Base-by-base conservation (phyloP, 75 land plant species). In the Selaginella tamariscina region DNA sequence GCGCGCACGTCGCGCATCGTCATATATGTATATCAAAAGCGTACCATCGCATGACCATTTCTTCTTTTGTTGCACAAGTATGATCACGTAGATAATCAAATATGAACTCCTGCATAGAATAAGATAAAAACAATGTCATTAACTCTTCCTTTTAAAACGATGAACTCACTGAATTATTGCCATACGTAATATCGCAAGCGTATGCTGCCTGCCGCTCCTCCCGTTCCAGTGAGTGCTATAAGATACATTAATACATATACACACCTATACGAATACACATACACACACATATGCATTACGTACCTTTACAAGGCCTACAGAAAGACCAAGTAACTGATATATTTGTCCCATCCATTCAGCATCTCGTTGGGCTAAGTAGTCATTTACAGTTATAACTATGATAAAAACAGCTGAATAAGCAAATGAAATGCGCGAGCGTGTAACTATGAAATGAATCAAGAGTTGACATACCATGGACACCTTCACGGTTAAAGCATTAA, bases 291-390 rank as follows among this genome's bases (percentile, higher is more conserved):
- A 39, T 5, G 15, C 49, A 5, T 5, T 5, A 39, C 5, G 5
- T 39, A 91, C 97, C 82, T 91, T 86, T 33, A 95, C 83, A 49
- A 95, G 85, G 15, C 99, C 99, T 8, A 95, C 99, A 56, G 99
- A 90, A 72, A 95, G 88, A 59, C 99, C 99, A 32, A 95, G 67
- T 69, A 95, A 91, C 27, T 88, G 91, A 81, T 95, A 91, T 66
- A 95, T 80, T 56, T 84, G 85, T 0, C 99, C 99, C 99, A 95
- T 95, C 99, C 99, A 95, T 33, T 95, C 99, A 70, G 96, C 96
- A 81, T 95, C 99, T 32, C 99, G 88, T 73, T 90, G 91, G 55
- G 99, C 99, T 63, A 95, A 72, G 75, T 95, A 95, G 72, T 95
- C 99, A 75, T 95, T 95, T 18, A 95, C 99, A 27, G 99, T 95